Base-by-base conservation (phyloP, 192 early-diverging fungal genomes). In the Backusella parvicylindrica region DNA sequence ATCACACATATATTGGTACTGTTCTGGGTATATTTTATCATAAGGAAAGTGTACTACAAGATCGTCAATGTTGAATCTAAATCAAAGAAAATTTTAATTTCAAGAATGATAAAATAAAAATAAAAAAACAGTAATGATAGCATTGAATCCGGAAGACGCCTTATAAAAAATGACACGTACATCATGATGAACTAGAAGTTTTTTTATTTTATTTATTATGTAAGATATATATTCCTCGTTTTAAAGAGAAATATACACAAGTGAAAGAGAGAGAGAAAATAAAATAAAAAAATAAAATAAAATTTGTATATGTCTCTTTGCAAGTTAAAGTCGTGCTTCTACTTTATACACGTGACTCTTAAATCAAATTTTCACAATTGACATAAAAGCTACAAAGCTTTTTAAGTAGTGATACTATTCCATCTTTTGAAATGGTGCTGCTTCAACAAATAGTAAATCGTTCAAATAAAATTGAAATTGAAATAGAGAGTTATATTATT, bases 21-120 rank as follows among this genome's bases (percentile, higher is more conserved):
- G 98, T 75, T 99, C 98, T 2, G 98, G 98, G 77, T 99, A 99
- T 74, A 99, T 98, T 86, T 93, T 95, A 81, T 99, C 96, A 82
- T 99, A 99, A 5, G 98, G 98, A 79, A 99, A 99, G 72, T 95
- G 86, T 71, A 99, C 91, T n/a, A 92, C 91, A 9, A 99, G 91
- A 47, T 88, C 93, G 75, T 95, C 95, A 68, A 97, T 88, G 53
- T 86, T 69, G 82, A 97, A 95, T 72, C 88, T 92, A 80, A n/a
- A 28, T 13, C 40, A 49, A 30, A 76, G 7, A 16, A 11, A 8
- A 36, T 0, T 18, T 37, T 43, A 23, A 15, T 30, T 70, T 21
- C 15, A 26, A 28, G 3, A 9, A 37, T 70, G n/a, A n/a, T n/a
- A n/a, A 41, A 26, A 28, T 26, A 12, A 31, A 41, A 12, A 26